Evolutionary conservation across 495 filamentous ascomycete species (phyloP).

Genomic region (Neurospora sp.): DNA sequence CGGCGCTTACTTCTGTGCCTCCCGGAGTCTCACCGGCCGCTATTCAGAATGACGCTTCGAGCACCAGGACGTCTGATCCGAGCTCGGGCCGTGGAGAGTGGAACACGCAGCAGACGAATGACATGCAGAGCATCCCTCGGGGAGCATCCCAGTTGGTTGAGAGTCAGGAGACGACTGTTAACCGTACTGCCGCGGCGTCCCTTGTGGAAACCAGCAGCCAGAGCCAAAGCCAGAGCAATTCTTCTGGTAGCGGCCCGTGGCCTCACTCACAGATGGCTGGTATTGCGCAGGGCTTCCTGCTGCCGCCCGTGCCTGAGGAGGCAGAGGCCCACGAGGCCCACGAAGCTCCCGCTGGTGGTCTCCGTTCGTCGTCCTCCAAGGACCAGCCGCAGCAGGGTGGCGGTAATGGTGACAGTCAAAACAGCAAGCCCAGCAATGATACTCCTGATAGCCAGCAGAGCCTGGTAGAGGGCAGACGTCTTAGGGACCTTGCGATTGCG

Average conservation of each 20-base stretch:
- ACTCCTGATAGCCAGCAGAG: constrained; percentile 1
- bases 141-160: constrained; percentile 46
- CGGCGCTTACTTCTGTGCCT: constrained; percentile 63
- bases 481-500: background rate
- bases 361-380: background rate
- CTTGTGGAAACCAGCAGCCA: background rate
- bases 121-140: constrained; percentile 25
- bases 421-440: constrained; percentile 21
- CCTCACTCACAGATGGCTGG: constrained; percentile 41
- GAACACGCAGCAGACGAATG: constrained; percentile 59
- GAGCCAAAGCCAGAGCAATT: constrained; percentile 26
- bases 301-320: constrained; percentile 4
- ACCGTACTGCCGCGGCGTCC: background rate
- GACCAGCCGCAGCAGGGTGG: background rate
- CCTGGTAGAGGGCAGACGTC: background rate
- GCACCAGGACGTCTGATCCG: constrained; percentile 66
- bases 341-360: background rate
- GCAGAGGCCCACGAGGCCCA: background rate
- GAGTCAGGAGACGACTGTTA: constrained; percentile 28
- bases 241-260: constrained; percentile 33
- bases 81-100: constrained; percentile 48
- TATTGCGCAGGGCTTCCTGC: constrained; percentile 31
- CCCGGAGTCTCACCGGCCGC: constrained; percentile 66
- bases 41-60: constrained; percentile 77
- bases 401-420: constrained; percentile 18